These are phyloP conservation scores for Monosiga brevicollis DNA, from an alignment of 78 protist genomes.

Conservation along the genomic window DNA sequence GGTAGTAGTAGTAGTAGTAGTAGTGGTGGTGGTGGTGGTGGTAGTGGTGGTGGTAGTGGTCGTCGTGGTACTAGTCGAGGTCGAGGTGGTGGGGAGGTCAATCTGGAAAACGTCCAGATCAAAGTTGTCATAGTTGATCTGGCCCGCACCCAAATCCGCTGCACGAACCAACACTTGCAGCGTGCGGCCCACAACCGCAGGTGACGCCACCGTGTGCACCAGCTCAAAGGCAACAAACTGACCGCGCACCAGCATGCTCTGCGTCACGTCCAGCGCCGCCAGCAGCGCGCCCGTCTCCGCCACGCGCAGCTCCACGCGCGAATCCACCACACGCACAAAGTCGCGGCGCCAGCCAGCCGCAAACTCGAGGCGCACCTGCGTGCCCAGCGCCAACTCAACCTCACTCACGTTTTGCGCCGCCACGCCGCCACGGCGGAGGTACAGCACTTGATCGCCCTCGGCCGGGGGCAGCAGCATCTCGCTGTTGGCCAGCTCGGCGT, in stretches of 20 bases:
- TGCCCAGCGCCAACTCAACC: not conserved
- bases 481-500: not conserved
- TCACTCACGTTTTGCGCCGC: not conserved
- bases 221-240: too few relatives aligned
- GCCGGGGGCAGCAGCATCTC: not conserved
- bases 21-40: not conserved
- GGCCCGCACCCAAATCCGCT: not conserved
- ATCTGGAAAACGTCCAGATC: not conserved
- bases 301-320: too few relatives aligned
- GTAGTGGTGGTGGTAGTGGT: not conserved
- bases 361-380: not conserved
- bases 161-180: not conserved
- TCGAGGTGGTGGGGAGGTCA: not conserved
- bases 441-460: not conserved
- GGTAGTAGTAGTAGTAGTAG: not conserved
- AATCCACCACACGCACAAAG: too few relatives aligned
- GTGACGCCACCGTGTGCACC: too few relatives aligned
- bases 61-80: not conserved
- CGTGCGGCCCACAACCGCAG: not conserved
- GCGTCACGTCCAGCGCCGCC: too few relatives aligned
- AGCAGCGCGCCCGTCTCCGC: too few relatives aligned
- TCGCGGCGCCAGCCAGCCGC: not conserved
- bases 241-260: too few relatives aligned
- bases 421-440: not conserved
- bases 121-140: not conserved